These are phyloP conservation scores for Cyberlindnera mycetangii DNA, from an alignment of 805 yeast genomes.

Conservation along the genomic window DNA sequence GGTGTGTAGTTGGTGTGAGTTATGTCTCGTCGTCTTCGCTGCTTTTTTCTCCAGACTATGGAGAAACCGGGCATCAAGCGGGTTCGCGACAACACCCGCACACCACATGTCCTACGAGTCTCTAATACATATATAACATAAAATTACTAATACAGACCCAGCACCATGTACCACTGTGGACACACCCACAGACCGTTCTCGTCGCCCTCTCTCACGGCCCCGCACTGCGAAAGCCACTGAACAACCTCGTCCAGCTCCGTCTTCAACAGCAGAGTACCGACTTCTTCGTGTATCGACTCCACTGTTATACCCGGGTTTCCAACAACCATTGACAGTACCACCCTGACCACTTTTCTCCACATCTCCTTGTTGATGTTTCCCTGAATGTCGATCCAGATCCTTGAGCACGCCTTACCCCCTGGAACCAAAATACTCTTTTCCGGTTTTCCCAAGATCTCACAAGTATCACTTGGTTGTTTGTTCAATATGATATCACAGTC, in stretches of 20 bases:
- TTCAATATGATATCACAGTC: conserved; percentile 60
- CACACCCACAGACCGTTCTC: conserved; percentile 42
- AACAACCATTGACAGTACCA: conserved; percentile 43
- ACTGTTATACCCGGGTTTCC: conserved; percentile 53
- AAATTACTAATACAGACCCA: conserved; percentile 29
- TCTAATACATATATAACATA: no score
- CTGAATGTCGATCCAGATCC: conserved; percentile 66
- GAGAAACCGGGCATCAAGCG: not conserved
- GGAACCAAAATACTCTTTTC: conserved; percentile 44
- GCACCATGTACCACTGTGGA: conserved; percentile 43
- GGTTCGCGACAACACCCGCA: not conserved
- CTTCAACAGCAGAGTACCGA: conserved; percentile 17
- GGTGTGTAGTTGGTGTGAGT: no score
- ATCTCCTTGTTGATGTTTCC: conserved; percentile 57
- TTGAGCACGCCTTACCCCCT: conserved; percentile 56
- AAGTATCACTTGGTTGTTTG: not conserved
- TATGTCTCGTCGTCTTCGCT: not conserved
- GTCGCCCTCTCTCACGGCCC: conserved; percentile 33
- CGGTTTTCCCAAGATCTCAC: conserved; percentile 6
- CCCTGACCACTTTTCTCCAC: conserved; percentile 57
- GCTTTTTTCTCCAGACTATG: not conserved
- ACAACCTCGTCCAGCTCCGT: conserved; percentile 38
- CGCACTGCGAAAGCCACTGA: conserved; percentile 44
- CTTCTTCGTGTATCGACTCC: conserved; percentile 19
- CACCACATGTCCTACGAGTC: no score